A percentile compares a stretch with the other conserved stretches of the same genome.
phyloP scores from a whole-genome alignment of 2,329 filamentous ascomycete species.

The Metarhizium humberi region DNA sequence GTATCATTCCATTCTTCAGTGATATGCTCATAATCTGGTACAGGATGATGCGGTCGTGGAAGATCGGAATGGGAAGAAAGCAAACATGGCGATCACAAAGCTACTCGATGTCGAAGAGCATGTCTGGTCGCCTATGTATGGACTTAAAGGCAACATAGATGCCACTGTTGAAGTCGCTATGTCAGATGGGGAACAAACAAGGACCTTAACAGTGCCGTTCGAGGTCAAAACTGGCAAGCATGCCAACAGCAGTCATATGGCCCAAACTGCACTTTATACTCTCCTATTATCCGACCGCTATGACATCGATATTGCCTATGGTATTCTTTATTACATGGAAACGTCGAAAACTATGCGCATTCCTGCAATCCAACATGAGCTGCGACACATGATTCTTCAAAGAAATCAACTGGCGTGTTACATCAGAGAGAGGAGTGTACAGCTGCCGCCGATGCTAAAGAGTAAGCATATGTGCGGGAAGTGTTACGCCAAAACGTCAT shows the following conservation, averaged over 20 bases:
- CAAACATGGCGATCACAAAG: constrained; percentile 81
- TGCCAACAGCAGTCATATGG: constrained; percentile 72
- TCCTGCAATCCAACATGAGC: constrained; percentile 74
- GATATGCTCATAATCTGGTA: neutral
- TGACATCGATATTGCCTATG: constrained; percentile 82
- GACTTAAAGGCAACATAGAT: constrained; percentile 94
- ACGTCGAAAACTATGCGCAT: constrained; percentile 79
- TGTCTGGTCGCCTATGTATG: constrained; percentile 96
- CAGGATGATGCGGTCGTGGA: constrained; percentile 64
- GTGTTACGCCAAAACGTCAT: constrained; percentile 85
- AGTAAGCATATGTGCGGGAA: constrained; percentile 72
- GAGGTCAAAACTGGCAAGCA: constrained; percentile 93
- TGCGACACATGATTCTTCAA: constrained; percentile 94
- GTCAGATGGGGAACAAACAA: constrained; percentile 55
- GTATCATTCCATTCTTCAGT: neutral
- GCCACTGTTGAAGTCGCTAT: constrained; percentile 87
- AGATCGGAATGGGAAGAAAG: constrained; percentile 66
- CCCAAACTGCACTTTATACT: constrained; percentile 92
- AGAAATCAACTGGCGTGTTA: constrained; percentile 83
- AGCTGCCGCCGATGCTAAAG: constrained; percentile 79
- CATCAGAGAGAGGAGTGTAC: constrained; percentile 67
- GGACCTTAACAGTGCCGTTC: constrained; percentile 77
- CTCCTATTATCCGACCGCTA: constrained; percentile 88
- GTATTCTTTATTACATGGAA: constrained; percentile 92
- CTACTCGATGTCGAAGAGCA: constrained; percentile 95